Conservation (phyloP, 1,139 yeast species). For the Saccharomyces uvarum region DNA sequence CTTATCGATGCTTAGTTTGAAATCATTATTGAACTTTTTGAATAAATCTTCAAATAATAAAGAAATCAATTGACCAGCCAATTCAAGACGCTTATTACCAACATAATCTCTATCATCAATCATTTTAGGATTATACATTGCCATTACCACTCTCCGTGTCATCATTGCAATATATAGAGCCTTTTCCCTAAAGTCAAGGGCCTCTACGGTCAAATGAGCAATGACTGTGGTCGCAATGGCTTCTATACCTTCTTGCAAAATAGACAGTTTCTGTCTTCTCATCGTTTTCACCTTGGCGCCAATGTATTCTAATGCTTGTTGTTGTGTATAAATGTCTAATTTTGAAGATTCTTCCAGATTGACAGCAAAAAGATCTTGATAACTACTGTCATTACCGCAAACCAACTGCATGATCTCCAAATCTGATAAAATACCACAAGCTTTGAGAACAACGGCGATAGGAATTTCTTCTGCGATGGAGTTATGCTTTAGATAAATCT, state of each 20-base stretch:
- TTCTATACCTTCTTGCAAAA: constrained; percentile 90
- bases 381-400: constrained; percentile 80
- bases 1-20: constrained; percentile 90
- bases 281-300: constrained; percentile 90
- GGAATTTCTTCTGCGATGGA: constrained; percentile 94
- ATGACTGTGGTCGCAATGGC: constrained; percentile 94
- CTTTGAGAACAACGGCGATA: constrained; percentile 84
- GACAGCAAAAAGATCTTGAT: constrained; percentile 85
- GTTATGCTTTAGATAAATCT: constrained; percentile 86
- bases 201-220: constrained; percentile 85
- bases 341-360: constrained; percentile 92
- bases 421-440: constrained; percentile 91
- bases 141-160: constrained; percentile 94
- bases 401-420: constrained; percentile 88
- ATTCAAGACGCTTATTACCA: constrained; percentile 92
- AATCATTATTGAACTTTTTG: constrained; percentile 89
- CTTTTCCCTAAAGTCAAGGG: constrained; percentile 85
- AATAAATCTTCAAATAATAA: constrained; percentile 90
- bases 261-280: constrained; percentile 77
- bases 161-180: constrained; percentile 90
- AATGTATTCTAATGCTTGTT: constrained; percentile 83
- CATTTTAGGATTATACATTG: constrained; percentile 89
- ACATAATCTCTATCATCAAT: constrained; percentile 98
- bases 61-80: constrained; percentile 96
- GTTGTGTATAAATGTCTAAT: constrained; percentile 81